A percentile compares a stretch with the other conserved stretches of the same genome.
Evolutionary conservation across 129 eudicot species (phyloP).

Genomic region (Tanacetum coccineum): DNA sequence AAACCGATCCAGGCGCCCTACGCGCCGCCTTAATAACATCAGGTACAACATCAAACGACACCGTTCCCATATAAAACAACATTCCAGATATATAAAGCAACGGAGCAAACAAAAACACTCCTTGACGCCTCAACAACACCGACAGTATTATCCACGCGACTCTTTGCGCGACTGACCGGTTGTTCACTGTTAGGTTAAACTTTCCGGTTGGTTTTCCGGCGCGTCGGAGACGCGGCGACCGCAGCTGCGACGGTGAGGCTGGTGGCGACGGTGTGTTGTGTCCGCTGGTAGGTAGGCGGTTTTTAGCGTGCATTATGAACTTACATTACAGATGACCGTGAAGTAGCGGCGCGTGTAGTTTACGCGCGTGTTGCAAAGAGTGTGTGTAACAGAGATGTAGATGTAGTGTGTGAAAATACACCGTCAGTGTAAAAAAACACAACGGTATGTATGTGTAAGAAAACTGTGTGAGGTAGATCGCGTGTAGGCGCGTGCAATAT

Average conservation of each 20-base stretch:
- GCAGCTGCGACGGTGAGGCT: conserved; percentile 66
- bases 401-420: neutral
- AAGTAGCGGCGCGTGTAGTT: conserved; percentile 13
- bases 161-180: conserved; percentile 60
- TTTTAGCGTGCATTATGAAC: conserved; percentile 60
- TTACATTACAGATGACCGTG: conserved; percentile 35
- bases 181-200: conserved; percentile 28
- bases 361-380: neutral
- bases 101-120: conserved; percentile 75
- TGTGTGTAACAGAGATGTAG: neutral
- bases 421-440: too few species aligned
- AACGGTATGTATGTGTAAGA: too few species aligned
- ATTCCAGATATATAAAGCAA: conserved; percentile 64
- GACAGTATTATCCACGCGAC: conserved; percentile 58
- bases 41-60: conserved; percentile 38
- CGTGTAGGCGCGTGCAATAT: too few species aligned
- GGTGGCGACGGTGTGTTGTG: conserved; percentile 81
- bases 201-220: conserved; percentile 36
- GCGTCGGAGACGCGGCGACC: conserved; percentile 76
- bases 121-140: conserved; percentile 61
- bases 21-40: conserved; percentile 28
- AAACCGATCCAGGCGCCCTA: conserved; percentile 67
- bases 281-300: conserved; percentile 84
- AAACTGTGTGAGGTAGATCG: too few species aligned
- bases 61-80: conserved; percentile 54